Base-by-base conservation (phyloP, 2,329 filamentous ascomycete species). In the Zarea fungicola region DNA sequence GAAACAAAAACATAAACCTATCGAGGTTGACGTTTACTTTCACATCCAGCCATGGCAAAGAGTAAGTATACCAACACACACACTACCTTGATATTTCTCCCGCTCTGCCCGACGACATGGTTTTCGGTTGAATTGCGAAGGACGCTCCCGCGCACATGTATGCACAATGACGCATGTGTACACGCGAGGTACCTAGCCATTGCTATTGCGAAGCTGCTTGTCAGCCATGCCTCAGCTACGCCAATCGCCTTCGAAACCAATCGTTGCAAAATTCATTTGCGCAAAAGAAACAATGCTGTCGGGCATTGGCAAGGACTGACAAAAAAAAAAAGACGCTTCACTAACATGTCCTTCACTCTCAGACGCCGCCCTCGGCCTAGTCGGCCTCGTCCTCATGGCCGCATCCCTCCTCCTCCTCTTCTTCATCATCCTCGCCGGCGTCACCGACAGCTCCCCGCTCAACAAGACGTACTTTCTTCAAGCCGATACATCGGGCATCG, bases 391-490 rank as follows among this genome's bases (percentile, higher is more conserved):
- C 56, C 68, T 82, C 56, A 67, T 80, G 55, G 73, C 66, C 52
- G 68, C 64, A 42, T 75, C 77, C 28, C 68, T 79, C 36, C 67
- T 80, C 26, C 63, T 82, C 58, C 70, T 81, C 45, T 77, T 75
- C 65, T 81, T 83, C 70, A 65, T 81, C 56, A 75, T 84, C 59
- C 73, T 85, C 32, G 69, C 75, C 16, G 80, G 73, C 51, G 64
- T 81, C 40, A 68, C 69, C n/a, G 54, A 65, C 52, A 64, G 65
- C n/a, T 62, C 71, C 6, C 79, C 79, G 2, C 73, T 95, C 48
- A 80, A 86, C 65, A 72, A 83, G 51, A 89, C 90, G 55, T 96
- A 89, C 70, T 96, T 96, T 74, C 81, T 97, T 26, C 76, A 85
- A 62, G 88, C 88, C 59, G 78, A 87, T 62, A 96, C 91, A 1